Evolutionary conservation across 208 protist species (phyloP), one percentile per base, ranked within the genome.

Genomic region (Trypanosomatidae sp.): DNA sequence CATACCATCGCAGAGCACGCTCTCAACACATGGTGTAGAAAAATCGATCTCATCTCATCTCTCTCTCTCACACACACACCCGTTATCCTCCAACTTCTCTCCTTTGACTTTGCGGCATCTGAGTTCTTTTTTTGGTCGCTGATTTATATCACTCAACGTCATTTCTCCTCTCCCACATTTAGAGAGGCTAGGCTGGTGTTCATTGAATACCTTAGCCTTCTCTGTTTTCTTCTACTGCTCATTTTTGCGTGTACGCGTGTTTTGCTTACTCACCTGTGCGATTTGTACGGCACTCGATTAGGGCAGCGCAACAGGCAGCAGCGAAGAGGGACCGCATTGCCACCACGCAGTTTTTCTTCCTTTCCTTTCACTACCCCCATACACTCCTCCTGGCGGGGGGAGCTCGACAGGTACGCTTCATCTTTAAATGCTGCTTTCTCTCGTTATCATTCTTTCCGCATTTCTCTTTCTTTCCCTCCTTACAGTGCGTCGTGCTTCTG

Each of bases 401-500:
- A 17, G 19, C 33, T 39, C 8, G 25, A 8, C 66, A 25, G 36
- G n/a, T 33, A 66, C 22, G 8, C 19, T 47, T 28, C 4, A 33
- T 66, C n/a, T 22, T 7, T 39, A 6, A 39, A 39, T 15, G 25
- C 46, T 43, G 30, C 58, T 44, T 46, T 33, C 44, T 41, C n/a
- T 5, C 7, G 17, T 43, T 44, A 41, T 17, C 25, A 17, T 41
- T 41, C 36, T 30, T 9, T 65, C 46, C 50, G 3, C 19, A 43
- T 53, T 60, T 36, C 50, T 44, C 8, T 62, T 58, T 72, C 65
- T 66, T 12, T n/a, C 12, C 39, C 25, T 60, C 30, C 47, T 47
- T 5, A 22, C 33, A 47, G 43, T 3, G 56, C 2, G 33, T 79
- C 56, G 15, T 2, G 15, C 65, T 46, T 76, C 71, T 66, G 8